Evolutionary conservation across 768 basidiomycete species (phyloP).

Genomic region (Galerina sulciceps): DNA sequence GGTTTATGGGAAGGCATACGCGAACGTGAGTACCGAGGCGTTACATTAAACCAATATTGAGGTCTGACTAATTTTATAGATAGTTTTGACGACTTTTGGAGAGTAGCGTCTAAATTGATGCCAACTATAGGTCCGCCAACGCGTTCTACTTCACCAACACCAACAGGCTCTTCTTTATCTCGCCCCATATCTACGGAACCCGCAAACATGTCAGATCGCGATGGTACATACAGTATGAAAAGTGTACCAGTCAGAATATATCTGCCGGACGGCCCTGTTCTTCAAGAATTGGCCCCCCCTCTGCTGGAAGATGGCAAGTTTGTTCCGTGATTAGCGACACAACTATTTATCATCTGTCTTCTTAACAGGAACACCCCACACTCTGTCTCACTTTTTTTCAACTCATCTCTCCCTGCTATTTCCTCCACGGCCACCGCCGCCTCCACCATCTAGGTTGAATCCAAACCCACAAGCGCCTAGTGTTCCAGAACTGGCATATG

Average conservation of each 20-base stretch:
- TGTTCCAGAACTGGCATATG: conserved; percentile 65
- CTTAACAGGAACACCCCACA: conserved; percentile 66
- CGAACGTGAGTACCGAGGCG: conserved; percentile 68
- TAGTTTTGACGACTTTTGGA: conserved; percentile 95
- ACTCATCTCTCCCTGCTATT: conserved; percentile 82
- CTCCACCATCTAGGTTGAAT: conserved; percentile 45
- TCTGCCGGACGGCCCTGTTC: conserved; percentile 86
- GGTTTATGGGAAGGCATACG: conserved; percentile 97
- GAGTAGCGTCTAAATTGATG: conserved; percentile 90
- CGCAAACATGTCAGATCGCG: conserved; percentile 59
- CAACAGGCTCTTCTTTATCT: conserved; percentile 61
- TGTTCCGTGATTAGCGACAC: not conserved
- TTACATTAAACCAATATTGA: conserved; percentile 1
- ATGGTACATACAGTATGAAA: conserved; percentile 86
- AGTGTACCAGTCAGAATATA: conserved; percentile 90
- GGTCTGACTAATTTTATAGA: conserved; percentile 52
- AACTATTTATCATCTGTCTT: not conserved
- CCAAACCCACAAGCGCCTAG: conserved; percentile 38
- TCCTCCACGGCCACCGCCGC: conserved; percentile 51
- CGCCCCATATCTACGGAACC: conserved; percentile 72
- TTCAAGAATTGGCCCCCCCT: conserved; percentile 90
- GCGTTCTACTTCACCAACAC: conserved; percentile 60
- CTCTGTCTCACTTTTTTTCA: conserved; percentile 70
- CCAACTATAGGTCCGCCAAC: conserved; percentile 77
- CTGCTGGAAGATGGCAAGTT: conserved; percentile 73